Conservation (phyloP, 768 basidiomycete genomes). For the Trametes meyenii region DNA sequence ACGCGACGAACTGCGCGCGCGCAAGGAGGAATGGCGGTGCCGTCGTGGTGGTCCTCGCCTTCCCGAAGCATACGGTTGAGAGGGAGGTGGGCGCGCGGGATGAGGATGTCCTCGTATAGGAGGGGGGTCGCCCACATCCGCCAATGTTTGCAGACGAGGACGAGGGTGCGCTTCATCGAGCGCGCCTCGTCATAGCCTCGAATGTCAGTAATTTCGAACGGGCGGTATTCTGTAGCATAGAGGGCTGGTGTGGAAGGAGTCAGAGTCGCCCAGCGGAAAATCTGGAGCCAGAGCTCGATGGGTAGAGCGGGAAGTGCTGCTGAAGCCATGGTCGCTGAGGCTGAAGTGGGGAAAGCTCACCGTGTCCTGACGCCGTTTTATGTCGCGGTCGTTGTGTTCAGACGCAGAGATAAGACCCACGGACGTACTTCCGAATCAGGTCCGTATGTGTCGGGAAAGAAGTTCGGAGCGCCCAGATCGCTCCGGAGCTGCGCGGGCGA, state of each 20-base stretch:
- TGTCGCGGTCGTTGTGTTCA: no score
- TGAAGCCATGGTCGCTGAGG: not conserved
- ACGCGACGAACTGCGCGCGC: slow-evolving; percentile 53
- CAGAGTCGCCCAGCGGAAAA: slow-evolving; percentile 33
- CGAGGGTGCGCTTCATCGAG: slow-evolving; percentile 44
- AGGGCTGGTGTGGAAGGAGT: slow-evolving; percentile 42
- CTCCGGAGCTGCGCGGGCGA: not conserved
- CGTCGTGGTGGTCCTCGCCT: slow-evolving; percentile 21
- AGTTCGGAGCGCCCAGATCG: not conserved
- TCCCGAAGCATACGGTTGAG: slow-evolving; percentile 32
- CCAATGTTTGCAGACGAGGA: slow-evolving; percentile 63
- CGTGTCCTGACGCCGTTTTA: no score
- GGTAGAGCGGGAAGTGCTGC: slow-evolving; percentile 17
- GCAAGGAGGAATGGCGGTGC: slow-evolving; percentile 19
- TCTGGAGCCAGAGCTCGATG: slow-evolving; percentile 32
- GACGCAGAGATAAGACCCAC: not conserved
- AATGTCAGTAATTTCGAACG: slow-evolving; percentile 45
- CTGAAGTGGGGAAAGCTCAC: no score
- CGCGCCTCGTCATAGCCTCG: slow-evolving; percentile 35
- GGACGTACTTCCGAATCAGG: not conserved
- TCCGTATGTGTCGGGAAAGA: not conserved
- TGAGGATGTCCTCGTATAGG: slow-evolving; percentile 56
- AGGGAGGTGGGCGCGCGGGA: slow-evolving; percentile 38
- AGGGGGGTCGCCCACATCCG: slow-evolving; percentile 46
- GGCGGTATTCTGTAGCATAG: slow-evolving; percentile 42